phyloP scores from a whole-genome alignment of 2,329 filamentous ascomycete genomes.

The Claviceps quebecensis region DNA sequence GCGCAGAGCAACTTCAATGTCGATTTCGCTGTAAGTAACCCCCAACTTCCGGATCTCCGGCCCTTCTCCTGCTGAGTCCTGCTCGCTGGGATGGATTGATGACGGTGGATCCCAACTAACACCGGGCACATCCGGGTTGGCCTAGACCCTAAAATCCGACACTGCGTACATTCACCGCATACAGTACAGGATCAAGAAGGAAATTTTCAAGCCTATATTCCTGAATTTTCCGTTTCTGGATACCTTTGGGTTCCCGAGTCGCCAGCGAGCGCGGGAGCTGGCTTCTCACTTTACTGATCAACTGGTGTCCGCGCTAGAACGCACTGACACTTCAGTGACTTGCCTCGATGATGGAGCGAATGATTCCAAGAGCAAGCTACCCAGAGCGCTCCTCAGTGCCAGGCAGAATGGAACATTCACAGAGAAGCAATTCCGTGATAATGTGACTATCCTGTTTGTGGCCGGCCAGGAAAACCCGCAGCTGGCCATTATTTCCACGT shows the following conservation, averaged over 20 bases:
- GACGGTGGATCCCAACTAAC: neutral
- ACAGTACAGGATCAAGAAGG: slow-evolving; percentile 15
- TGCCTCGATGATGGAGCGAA: slow-evolving; percentile 4
- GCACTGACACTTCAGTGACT: neutral
- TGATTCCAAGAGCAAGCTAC: slow-evolving; percentile 3
- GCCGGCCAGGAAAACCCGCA: slow-evolving; percentile 29
- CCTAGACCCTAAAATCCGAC: slow-evolving; percentile 12
- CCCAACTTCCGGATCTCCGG: neutral
- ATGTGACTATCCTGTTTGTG: slow-evolving; percentile 25
- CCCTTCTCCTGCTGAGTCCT: neutral
- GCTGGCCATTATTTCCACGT: slow-evolving; percentile 19
- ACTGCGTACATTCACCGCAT: slow-evolving; percentile 12
- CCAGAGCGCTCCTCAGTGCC: slow-evolving; percentile 12
- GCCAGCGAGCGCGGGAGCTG: slow-evolving; percentile 12
- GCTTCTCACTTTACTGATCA: slow-evolving; percentile 14
- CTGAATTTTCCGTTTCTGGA: slow-evolving; percentile 21
- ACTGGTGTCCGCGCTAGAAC: slow-evolving; percentile 8
- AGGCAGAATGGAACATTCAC: slow-evolving; percentile 12
- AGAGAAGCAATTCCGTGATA: slow-evolving; percentile 25
- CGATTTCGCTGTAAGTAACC: slow-evolving; percentile 11
- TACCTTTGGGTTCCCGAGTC: slow-evolving; percentile 13
- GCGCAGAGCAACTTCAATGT: slow-evolving; percentile 17
- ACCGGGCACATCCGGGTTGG: neutral
- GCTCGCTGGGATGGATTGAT: neutral
- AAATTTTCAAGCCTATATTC: slow-evolving; percentile 21